These are phyloP conservation scores for Aspergillus fructus DNA, from an alignment of 2,329 filamentous ascomycete species.

Conservation along the genomic window DNA sequence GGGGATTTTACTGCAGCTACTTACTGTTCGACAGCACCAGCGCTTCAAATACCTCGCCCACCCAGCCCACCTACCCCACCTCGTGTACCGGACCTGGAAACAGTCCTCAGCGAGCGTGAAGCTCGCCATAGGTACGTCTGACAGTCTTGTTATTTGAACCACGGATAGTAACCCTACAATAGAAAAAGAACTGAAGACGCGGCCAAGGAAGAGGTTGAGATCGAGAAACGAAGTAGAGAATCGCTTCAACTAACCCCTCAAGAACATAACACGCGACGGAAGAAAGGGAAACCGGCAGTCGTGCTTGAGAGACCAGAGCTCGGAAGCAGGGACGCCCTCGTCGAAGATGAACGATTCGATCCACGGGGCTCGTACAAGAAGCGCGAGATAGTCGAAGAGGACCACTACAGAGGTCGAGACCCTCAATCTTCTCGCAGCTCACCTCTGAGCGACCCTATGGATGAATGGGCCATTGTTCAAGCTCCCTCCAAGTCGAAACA, in stretches of 20 bases:
- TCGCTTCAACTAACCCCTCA: slow-evolving; percentile 21
- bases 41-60: slow-evolving; percentile 1
- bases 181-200: slow-evolving; percentile 40
- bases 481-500: slow-evolving; percentile 80
- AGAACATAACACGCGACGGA: slow-evolving; percentile 20
- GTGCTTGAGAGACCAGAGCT: slow-evolving; percentile 29
- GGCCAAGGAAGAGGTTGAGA: slow-evolving; percentile 66
- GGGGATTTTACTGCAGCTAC: slow-evolving; percentile 31
- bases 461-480: slow-evolving; percentile 78
- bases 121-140: slow-evolving; percentile 52
- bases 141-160: background rate
- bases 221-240: slow-evolving; percentile 45
- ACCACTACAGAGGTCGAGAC: slow-evolving; percentile 66
- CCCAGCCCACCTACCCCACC: slow-evolving; percentile 21
- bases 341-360: slow-evolving; percentile 14
- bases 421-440: slow-evolving; percentile 67
- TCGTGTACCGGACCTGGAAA: slow-evolving; percentile 28
- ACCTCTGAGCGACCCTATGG: slow-evolving; percentile 49
- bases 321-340: slow-evolving; percentile 27
- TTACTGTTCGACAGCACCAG: background rate
- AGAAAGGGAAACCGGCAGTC: slow-evolving; percentile 23
- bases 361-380: slow-evolving; percentile 29
- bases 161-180: slow-evolving; percentile 2
- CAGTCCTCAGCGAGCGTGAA: slow-evolving; percentile 55
- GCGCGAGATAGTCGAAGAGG: slow-evolving; percentile 54